phyloP scores from a whole-genome alignment of 345 rosid species.

The Kernera saxatilis region DNA sequence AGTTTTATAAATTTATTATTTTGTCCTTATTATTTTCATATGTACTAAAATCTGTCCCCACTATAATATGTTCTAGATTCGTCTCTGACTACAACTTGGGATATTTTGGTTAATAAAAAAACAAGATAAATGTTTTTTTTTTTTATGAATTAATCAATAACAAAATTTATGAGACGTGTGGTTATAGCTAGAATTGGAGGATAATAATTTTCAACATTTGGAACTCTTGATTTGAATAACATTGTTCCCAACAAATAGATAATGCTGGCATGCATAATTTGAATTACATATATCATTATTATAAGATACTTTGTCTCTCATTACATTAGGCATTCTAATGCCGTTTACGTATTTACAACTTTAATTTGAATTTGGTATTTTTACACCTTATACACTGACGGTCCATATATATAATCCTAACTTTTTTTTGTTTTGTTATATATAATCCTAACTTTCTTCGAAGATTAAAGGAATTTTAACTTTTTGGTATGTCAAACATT shows the following conservation, averaged over 20 bases:
- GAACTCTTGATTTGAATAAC: neutral
- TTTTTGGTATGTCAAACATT: neutral
- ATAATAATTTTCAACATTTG: neutral
- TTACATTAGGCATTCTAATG: neutral
- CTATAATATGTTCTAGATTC: too few relatives aligned
- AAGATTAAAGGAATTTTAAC: neutral
- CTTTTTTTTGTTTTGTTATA: neutral
- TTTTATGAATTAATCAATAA: neutral
- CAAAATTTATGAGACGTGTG: neutral
- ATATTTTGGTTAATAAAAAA: too few relatives aligned
- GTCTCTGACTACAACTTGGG: too few relatives aligned
- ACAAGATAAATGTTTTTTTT: too few relatives aligned
- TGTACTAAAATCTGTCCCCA: too few relatives aligned
- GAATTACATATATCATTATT: neutral
- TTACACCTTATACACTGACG: neutral
- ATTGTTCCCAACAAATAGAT: neutral
- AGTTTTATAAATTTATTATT: too few relatives aligned
- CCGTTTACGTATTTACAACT: conserved; percentile 16
- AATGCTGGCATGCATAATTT: neutral
- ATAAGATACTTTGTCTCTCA: neutral
- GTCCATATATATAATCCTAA: neutral
- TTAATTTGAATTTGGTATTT: conserved; percentile 13
- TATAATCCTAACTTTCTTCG: neutral
- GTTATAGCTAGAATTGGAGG: too few relatives aligned
- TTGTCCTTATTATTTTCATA: too few relatives aligned